phyloP scores from a whole-genome alignment of 257 asterid genomes.

The Verbena officinalis region DNA sequence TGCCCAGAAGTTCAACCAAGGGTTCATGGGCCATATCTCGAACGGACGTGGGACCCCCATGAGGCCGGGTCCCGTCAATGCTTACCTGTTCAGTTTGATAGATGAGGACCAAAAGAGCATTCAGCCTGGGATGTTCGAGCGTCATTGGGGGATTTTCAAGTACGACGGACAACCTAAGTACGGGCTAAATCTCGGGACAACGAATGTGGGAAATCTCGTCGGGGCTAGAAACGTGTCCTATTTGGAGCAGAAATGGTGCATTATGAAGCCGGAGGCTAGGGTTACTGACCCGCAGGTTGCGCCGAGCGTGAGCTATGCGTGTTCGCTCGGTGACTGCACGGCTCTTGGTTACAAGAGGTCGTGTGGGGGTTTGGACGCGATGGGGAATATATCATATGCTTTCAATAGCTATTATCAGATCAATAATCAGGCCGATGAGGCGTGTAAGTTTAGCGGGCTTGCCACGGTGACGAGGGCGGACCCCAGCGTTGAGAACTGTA shows the following conservation, averaged over 20 bases:
- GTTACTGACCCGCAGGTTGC: slow-evolving; percentile 57
- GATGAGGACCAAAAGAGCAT: slow-evolving; percentile 86
- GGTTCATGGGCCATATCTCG: slow-evolving; percentile 62
- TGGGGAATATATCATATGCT: slow-evolving; percentile 65
- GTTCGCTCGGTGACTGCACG: slow-evolving; percentile 75
- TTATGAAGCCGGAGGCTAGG: slow-evolving; percentile 53
- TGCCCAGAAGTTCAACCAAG: slow-evolving; percentile 74
- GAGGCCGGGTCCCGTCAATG: slow-evolving; percentile 74
- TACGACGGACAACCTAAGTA: slow-evolving; percentile 74
- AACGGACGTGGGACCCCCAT: slow-evolving; percentile 78
- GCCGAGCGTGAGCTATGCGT: slow-evolving; percentile 69
- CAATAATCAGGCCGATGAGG: slow-evolving; percentile 59
- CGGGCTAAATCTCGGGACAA: slow-evolving; percentile 64
- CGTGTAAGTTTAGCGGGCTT: slow-evolving; percentile 69
- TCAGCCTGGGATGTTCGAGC: slow-evolving; percentile 78
- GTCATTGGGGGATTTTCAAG: slow-evolving; percentile 76
- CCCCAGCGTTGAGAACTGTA: slow-evolving; percentile 69
- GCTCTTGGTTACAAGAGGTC: slow-evolving; percentile 70
- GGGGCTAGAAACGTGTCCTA: slow-evolving; percentile 50
- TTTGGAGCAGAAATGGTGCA: slow-evolving; percentile 67
- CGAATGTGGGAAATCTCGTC: slow-evolving; percentile 44
- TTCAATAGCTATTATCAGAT: slow-evolving; percentile 82
- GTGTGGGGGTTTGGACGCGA: slow-evolving; percentile 59
- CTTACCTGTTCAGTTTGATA: slow-evolving; percentile 71
- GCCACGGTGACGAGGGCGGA: slow-evolving; percentile 66